Percentiles rank a stretch among this genome's conserved stretches.
Conservation (phyloP, 1,139 yeast species). For the Debaryomyces singareniensis region DNA sequence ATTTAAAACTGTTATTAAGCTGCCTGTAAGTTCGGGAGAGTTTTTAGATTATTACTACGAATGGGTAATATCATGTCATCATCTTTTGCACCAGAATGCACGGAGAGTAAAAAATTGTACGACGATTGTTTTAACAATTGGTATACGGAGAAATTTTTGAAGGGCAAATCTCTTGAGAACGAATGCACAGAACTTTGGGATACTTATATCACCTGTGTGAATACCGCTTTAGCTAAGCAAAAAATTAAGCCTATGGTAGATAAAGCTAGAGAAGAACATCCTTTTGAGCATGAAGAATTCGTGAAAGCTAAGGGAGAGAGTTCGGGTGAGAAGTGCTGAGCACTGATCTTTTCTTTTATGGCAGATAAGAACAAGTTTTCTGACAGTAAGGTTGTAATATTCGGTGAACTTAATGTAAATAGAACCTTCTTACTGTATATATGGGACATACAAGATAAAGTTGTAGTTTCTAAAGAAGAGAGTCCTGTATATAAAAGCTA, state of each 20-base stretch:
- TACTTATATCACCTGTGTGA: constrained; percentile 79
- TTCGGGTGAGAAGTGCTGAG: no score
- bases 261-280: constrained; percentile 88
- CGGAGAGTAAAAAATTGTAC: constrained; percentile 74
- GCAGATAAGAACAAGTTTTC: no score
- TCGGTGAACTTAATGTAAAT: background rate
- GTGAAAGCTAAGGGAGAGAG: constrained; percentile 16
- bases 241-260: constrained; percentile 82
- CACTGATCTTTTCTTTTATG: no score
- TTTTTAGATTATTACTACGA: background rate
- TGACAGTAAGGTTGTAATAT: background rate
- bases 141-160: constrained; percentile 86
- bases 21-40: no score
- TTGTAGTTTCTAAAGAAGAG: background rate
- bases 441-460: no score
- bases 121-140: constrained; percentile 91
- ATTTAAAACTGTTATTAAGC: no score
- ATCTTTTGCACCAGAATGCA: constrained; percentile 96
- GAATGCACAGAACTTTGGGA: constrained; percentile 92
- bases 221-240: constrained; percentile 63
- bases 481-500: constrained; percentile 2
- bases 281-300: constrained; percentile 46
- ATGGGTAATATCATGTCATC: constrained; percentile 87
- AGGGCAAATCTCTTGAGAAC: constrained; percentile 66
- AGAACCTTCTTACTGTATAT: no score